A percentile compares a stretch with the other conserved stretches of the same genome.
Evolutionary conservation across 257 asterid genomes (phyloP).

Genomic region (Ligustrum vulgare): DNA sequence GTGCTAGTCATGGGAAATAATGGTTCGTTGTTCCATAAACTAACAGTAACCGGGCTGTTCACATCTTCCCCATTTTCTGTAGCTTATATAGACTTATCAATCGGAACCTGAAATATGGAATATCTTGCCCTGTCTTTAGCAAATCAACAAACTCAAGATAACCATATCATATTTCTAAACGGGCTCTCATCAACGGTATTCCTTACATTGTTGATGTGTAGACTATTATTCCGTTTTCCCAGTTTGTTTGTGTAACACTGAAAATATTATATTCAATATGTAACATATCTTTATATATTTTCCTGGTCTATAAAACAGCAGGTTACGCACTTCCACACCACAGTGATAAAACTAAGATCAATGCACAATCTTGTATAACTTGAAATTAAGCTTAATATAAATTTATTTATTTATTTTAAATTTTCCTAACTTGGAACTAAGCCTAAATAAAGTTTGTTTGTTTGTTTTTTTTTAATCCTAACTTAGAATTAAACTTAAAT

Average conservation of each 20-base stretch:
- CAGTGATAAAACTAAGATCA: background rate
- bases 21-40: background rate
- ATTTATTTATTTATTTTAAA: no score
- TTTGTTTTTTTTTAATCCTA: no score
- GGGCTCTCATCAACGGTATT: background rate
- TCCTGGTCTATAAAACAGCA: background rate
- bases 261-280: background rate
- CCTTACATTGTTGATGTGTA: background rate
- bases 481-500: no score
- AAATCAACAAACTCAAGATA: background rate
- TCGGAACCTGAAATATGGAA: background rate
- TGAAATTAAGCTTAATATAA: no score
- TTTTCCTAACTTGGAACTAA: no score
- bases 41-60: background rate
- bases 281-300: background rate
- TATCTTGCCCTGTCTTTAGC: background rate
- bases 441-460: no score
- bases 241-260: background rate
- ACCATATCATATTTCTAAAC: background rate
- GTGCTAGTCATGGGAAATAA: background rate
- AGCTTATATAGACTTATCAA: background rate
- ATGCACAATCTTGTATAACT: background rate
- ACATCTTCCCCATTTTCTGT: conserved; percentile 1
- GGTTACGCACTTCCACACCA: background rate
- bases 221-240: background rate